phyloP scores from a whole-genome alignment of 108 stramenopile genomes.

The Cyclotella sp. region DNA sequence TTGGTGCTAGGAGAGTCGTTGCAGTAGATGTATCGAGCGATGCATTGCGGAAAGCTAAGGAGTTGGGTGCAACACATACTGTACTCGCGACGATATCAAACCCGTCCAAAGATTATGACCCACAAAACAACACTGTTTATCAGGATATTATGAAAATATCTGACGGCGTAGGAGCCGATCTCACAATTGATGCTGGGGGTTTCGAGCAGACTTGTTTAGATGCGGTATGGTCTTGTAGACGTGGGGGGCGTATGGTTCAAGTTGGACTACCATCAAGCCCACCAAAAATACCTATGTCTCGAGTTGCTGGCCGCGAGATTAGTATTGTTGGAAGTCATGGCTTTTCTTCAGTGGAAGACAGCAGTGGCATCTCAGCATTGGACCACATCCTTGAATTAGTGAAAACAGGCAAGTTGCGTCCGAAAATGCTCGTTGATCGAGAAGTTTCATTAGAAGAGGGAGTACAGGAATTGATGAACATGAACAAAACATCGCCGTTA shows the following conservation, averaged over 20 bases:
- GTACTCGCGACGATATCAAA: constrained; percentile 14
- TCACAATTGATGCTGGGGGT: constrained; percentile 80
- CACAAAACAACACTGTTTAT: constrained; percentile 32
- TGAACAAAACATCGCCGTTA: constrained; percentile 73
- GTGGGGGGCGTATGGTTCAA: constrained; percentile 73
- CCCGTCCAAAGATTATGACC: constrained; percentile 22
- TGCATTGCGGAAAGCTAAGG: constrained; percentile 65
- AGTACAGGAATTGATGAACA: constrained; percentile 63
- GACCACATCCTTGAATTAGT: constrained; percentile 63
- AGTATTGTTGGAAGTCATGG: constrained; percentile 82
- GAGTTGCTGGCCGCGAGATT: constrained; percentile 72
- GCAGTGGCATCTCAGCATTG: constrained; percentile 30
- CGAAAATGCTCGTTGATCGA: constrained; percentile 57
- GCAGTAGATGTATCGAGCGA: constrained; percentile 72
- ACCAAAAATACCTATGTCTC: constrained; percentile 71
- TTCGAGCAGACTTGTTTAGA: constrained; percentile 72
- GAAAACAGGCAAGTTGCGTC: constrained; percentile 52
- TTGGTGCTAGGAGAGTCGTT: constrained; percentile 55
- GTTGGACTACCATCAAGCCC: constrained; percentile 67
- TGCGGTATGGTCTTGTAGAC: constrained; percentile 62
- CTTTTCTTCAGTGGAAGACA: constrained; percentile 61
- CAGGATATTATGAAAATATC: constrained; percentile 47
- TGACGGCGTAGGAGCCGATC: constrained; percentile 64
- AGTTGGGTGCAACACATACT: constrained; percentile 67
- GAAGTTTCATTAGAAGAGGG: constrained; percentile 73